These are phyloP conservation scores for Botryotinia calthae DNA, from an alignment of 2,329 filamentous ascomycete genomes.

Conservation along the genomic window DNA sequence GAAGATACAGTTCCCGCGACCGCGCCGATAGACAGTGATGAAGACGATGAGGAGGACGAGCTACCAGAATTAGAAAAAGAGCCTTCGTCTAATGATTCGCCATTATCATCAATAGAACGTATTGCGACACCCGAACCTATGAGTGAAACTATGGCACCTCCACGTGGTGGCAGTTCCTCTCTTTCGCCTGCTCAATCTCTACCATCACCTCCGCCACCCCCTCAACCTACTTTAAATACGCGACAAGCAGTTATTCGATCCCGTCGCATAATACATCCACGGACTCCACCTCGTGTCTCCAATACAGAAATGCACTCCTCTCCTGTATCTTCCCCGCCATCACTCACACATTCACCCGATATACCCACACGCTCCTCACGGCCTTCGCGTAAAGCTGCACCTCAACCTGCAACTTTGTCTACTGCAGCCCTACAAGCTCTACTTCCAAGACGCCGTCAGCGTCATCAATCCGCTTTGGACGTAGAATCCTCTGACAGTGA, in stretches of 20 bases:
- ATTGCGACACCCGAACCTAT: conserved; percentile 33
- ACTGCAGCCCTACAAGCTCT: conserved; percentile 42
- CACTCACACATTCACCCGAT: conserved; percentile 65
- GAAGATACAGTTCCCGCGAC: conserved; percentile 34
- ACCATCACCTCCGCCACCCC: conserved; percentile 28
- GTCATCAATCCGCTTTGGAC: conserved; percentile 40
- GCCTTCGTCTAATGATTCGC: conserved; percentile 20
- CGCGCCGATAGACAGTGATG: conserved; percentile 26
- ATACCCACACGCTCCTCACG: conserved; percentile 20
- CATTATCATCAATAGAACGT: conserved; percentile 31
- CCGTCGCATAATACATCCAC: conserved; percentile 29
- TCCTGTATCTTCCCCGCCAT: conserved; percentile 57
- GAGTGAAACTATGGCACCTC: conserved; percentile 40
- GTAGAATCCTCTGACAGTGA: conserved; percentile 46
- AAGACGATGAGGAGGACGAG: conserved; percentile 21
- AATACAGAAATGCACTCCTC: conserved; percentile 29
- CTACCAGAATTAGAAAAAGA: conserved; percentile 13
- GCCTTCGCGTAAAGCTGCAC: conserved; percentile 22
- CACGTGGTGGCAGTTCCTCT: conserved; percentile 36
- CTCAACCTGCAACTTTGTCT: conserved; percentile 33
- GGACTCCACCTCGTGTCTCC: conserved; percentile 32
- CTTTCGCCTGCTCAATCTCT: conserved; percentile 28
- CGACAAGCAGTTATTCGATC: conserved; percentile 26
- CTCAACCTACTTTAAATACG: conserved; percentile 21
- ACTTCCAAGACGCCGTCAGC: conserved; percentile 38